Percentiles rank a stretch among this genome's conserved stretches.
phyloP scores from a whole-genome alignment of 305 asterid genomes.

The Fraxinus paxiana region DNA sequence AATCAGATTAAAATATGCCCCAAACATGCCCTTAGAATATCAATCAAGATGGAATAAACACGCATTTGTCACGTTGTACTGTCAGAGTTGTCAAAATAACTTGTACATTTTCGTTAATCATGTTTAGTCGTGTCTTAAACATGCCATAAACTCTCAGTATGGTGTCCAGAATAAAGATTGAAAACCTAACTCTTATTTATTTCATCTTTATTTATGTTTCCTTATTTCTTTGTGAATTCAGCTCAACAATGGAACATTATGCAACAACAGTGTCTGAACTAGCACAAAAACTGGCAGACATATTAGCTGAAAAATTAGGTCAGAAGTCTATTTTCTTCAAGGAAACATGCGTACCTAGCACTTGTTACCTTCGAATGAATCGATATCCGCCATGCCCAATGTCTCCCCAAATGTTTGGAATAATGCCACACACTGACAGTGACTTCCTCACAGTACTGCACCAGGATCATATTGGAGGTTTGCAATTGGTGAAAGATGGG shows the following conservation, averaged over 20 bases:
- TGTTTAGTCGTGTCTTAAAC: background rate
- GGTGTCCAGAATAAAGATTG: background rate
- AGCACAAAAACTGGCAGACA: constrained; percentile 50
- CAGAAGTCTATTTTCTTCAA: constrained; percentile 40
- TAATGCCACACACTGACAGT: constrained; percentile 80
- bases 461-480: constrained; percentile 75
- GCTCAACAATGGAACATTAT: constrained; percentile 64
- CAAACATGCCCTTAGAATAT: background rate
- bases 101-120: background rate
- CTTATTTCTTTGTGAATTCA: constrained; percentile 18
- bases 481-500: constrained; percentile 68
- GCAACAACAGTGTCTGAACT: constrained; percentile 50
- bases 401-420: constrained; percentile 47
- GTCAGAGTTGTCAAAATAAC: background rate
- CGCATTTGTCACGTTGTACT: background rate
- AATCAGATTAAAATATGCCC: background rate
- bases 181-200: background rate
- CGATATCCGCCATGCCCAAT: constrained; percentile 66
- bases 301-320: constrained; percentile 61
- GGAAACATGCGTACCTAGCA: constrained; percentile 48
- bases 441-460: constrained; percentile 72
- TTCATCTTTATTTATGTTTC: background rate
- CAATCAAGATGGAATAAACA: background rate
- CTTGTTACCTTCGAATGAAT: constrained; percentile 76
- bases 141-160: background rate